phyloP scores from a whole-genome alignment of 169 alveolate genomes.

The Plasmodium knowlesi region DNA sequence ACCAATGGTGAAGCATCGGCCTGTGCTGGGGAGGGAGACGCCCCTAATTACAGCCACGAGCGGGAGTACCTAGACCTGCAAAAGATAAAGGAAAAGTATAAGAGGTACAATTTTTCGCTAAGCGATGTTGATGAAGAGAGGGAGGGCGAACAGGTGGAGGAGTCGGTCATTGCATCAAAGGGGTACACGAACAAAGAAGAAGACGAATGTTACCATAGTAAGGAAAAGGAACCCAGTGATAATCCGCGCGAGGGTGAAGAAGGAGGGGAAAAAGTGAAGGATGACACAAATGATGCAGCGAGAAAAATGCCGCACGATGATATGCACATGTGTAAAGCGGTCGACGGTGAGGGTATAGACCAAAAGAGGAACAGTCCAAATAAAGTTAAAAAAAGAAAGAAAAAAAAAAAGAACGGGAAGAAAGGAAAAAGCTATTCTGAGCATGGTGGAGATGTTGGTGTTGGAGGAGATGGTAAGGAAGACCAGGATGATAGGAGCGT shows the following conservation, averaged over 20 bases:
- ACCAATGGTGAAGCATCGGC: neutral
- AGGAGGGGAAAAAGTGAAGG: neutral
- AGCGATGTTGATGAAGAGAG: constrained; percentile 22
- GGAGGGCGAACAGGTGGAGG: neutral
- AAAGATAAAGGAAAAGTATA: constrained; percentile 18
- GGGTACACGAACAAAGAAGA: neutral
- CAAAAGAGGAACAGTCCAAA: neutral
- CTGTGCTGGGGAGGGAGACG: neutral
- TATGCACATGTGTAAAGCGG: neutral
- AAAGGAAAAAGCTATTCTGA: neutral
- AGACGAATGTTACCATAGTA: neutral
- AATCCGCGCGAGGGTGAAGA: neutral
- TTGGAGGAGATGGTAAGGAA: neutral
- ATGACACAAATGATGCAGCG: neutral
- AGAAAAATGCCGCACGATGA: neutral
- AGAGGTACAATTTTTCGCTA: neutral
- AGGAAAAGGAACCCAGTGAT: neutral
- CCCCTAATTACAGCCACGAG: neutral
- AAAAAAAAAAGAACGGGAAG: neutral
- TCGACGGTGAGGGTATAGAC: neutral
- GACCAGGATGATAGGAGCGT: neutral
- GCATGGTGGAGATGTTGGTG: neutral
- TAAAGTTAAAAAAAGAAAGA: neutral
- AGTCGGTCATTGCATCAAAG: neutral
- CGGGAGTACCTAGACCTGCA: constrained; percentile 2